Evolutionary conservation across 495 filamentous ascomycete species (phyloP), one percentile per base, ranked within the genome.

Genomic region (Xylaria nigripes): DNA sequence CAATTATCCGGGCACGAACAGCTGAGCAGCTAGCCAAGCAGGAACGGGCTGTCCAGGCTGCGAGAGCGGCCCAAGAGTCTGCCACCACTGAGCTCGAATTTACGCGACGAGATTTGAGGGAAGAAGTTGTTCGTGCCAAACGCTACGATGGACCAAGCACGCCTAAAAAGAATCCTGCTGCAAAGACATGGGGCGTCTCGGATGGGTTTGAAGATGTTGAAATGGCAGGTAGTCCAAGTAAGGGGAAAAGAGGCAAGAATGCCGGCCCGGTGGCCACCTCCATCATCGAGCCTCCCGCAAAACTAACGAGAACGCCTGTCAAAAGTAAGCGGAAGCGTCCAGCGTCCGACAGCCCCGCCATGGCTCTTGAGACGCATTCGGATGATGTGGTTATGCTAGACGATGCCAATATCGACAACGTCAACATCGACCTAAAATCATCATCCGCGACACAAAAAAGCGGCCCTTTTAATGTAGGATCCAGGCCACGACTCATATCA

Each of bases 121-220:
- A 79, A 55, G 76, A 72, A 40, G 58, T 76, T 6, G 68, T 68
- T 8, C 67, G 69, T 50, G 64, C 59, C 29, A 73, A 69, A 54
- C 61, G 56, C 21, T 73, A 64, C 44, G 68, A 68, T 22, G 65
- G 58, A 3, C 56, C 69, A 0, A 58, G 63, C 0, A 80, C 78
- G 2, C 77, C 78, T 1, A 74, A 70, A 56, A 81, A 77, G 65
- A 68, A 68, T 3, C 55, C 59, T 18, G 43, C 50, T 8, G 62
- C 64, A 6, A 76, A 72, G 51, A 56, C 63, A 0, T 72, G 69
- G 68, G 66, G 69, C 0, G 62, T 75, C 22, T 65, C 71, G 12
- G 78, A 81, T 55, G 78, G 78, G 0, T 81, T 81, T 48, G 76
- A 80, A 45, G 75, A 77, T 40, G 66, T 77, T 19, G 78, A 81